phyloP scores from a whole-genome alignment of 768 basidiomycete species.

The Hypholoma fasciculare region DNA sequence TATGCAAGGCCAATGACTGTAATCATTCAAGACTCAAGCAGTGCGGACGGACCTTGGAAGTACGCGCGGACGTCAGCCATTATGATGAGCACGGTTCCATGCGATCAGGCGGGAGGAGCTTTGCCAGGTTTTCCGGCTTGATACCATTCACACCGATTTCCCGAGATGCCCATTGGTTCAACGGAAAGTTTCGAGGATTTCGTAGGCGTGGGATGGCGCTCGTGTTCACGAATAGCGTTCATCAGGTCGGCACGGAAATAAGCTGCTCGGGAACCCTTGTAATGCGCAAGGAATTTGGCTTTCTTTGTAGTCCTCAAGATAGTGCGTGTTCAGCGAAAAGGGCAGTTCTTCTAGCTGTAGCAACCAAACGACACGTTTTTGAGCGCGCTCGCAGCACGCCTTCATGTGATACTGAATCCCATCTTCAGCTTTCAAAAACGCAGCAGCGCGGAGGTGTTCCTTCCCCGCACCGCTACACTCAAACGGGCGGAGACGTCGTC shows the following conservation, averaged over 20 bases:
- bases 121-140: constrained; percentile 44
- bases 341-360: too few species aligned
- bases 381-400: too few species aligned
- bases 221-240: not conserved
- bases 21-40: not conserved
- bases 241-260: too few species aligned
- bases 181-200: not conserved
- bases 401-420: too few species aligned
- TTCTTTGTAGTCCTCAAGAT: too few species aligned
- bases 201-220: not conserved
- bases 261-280: too few species aligned
- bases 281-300: too few species aligned
- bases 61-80: constrained; percentile 76
- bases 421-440: constrained; percentile 21
- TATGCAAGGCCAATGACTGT: not conserved
- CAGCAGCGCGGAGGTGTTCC: constrained; percentile 14
- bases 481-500: constrained; percentile 63
- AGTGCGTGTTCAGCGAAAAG: too few species aligned
- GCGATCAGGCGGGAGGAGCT: constrained; percentile 49
- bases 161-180: not conserved
- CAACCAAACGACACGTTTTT: too few species aligned
- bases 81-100: constrained; percentile 60
- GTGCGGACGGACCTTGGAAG: constrained; percentile 58
- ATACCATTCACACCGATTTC: constrained; percentile 40
- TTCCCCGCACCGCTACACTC: constrained; percentile 14